Evolutionary conservation across 305 asterid genomes (phyloP), one percentile per base, ranked within the genome.

Genomic region (Rubia occidens): DNA sequence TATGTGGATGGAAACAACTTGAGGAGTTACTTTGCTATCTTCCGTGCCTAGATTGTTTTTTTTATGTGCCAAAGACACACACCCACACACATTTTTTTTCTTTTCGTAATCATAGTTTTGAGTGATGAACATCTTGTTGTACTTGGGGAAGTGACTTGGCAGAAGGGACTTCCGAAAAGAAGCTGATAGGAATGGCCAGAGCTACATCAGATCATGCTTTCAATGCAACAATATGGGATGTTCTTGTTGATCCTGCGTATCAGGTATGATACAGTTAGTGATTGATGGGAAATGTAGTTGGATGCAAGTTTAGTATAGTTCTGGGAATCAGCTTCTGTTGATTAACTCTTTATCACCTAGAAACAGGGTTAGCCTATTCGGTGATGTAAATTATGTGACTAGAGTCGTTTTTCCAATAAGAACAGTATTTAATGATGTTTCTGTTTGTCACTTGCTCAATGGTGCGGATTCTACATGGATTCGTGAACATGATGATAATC

Each of bases 161-260:
- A 92, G 98, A 87, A 81, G 87, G 85, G 78, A 85, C 58, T 76
- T 85, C 69, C 74, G 85, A 88, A 81, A 91, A 83, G 88, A 86
- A 76, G 88, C 86, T 95, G 82, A 89, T 95, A 74, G 97, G 96
- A 78, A 95, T 95, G 96, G 99, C 97, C 37, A 90, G 99, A 3
- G 99, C 99, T 75, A 95, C 97, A 64, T 95, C 97, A 64, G 99
- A 95, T 80, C 99, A 95, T 79, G 99, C 87, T 74, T 95, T 95
- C 88, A 95, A 95, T 82, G 99, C 99, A 63, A 95, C 99, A 60
- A 91, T 95, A 56, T 95, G 99, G 99, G 99, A 95, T 85, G 99
- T 95, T 79, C 95, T 95, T 64, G 97, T 95, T 70, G 97, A 95
- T 79, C 99, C 99, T 82, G 74, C 95, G 47, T 91, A 95, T 85